These are phyloP conservation scores for Nematodospora valgi DNA, from an alignment of 805 yeast species.

Conservation along the genomic window DNA sequence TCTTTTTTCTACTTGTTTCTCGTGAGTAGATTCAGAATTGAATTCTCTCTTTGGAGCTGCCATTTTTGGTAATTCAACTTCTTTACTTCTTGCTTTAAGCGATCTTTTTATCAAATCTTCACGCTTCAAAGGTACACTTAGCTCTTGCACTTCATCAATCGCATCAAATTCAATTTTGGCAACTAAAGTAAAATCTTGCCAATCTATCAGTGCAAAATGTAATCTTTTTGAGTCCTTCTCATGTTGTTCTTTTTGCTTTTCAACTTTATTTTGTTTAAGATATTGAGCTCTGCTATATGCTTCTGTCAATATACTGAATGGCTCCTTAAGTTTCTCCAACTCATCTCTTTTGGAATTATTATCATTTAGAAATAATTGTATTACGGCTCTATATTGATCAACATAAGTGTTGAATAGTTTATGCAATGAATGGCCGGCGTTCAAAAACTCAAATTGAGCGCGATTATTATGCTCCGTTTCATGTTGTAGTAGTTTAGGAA, in stretches of 20 bases:
- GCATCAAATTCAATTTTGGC: constrained; percentile 66
- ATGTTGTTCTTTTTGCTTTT: constrained; percentile 22
- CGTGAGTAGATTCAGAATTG: not conserved
- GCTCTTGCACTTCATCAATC: constrained; percentile 54
- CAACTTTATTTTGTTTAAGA: constrained; percentile 34
- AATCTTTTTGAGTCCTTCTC: constrained; percentile 37
- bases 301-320: constrained; percentile 37
- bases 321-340: constrained; percentile 8
- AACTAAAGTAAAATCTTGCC: constrained; percentile 79
- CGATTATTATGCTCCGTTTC: constrained; percentile 33
- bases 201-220: constrained; percentile 74
- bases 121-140: constrained; percentile 52
- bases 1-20: not conserved
- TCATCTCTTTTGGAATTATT: constrained; percentile 10
- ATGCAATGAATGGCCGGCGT: constrained; percentile 58
- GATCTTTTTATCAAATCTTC: constrained; percentile 62
- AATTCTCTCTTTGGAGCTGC: not conserved
- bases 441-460: constrained; percentile 67
- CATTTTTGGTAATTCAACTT: constrained; percentile 10
- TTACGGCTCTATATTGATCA: constrained; percentile 47
- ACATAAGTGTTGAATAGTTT: constrained; percentile 46
- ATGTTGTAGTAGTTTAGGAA: constrained; percentile 31
- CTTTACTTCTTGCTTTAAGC: constrained; percentile 47
- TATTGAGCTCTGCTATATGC: constrained; percentile 59
- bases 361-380: constrained; percentile 11